Evolutionary conservation across 2,329 filamentous ascomycete species (phyloP).

Genomic region (Didymella keratinophila): DNA sequence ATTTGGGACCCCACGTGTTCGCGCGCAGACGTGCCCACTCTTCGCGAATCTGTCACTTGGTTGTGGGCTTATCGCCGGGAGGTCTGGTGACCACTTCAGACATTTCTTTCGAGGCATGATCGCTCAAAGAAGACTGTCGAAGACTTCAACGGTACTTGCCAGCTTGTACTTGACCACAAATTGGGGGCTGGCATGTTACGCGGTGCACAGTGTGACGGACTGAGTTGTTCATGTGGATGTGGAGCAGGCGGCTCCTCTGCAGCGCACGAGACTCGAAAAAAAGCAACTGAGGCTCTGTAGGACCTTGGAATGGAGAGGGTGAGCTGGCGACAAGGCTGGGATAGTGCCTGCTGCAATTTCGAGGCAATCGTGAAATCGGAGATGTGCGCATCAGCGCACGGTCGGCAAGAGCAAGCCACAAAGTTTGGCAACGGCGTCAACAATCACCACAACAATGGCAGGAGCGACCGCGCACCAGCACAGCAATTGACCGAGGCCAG

Average conservation of each 20-base stretch:
- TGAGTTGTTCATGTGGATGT: conserved; percentile 17
- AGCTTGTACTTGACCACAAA: conserved; percentile 5
- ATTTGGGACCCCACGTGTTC: conserved; percentile 22
- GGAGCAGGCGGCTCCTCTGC: conserved; percentile 6
- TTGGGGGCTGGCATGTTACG: conserved; percentile 18
- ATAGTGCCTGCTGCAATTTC: conserved; percentile 17
- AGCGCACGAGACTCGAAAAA: conserved; percentile 16
- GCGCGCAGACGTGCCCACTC: conserved; percentile 21
- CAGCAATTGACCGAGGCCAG: neutral
- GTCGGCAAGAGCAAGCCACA: conserved; percentile 9
- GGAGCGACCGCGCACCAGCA: neutral
- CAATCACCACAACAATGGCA: conserved; percentile 16
- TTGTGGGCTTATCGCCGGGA: conserved; percentile 14
- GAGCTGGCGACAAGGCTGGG: conserved; percentile 16
- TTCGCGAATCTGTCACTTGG: conserved; percentile 11
- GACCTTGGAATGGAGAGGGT: conserved; percentile 14
- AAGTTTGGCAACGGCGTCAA: conserved; percentile 18
- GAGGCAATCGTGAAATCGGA: conserved; percentile 16
- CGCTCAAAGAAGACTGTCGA: conserved; percentile 9
- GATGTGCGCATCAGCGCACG: conserved; percentile 15
- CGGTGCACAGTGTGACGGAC: conserved; percentile 18
- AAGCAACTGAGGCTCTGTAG: conserved; percentile 12
- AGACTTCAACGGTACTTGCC: conserved; percentile 8
- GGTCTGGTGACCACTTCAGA: conserved; percentile 14
- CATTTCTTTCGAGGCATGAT: conserved; percentile 8